Evolutionary conservation across 805 yeast species (phyloP), one percentile per base, ranked within the genome.

Genomic region (Candida quercuum): DNA sequence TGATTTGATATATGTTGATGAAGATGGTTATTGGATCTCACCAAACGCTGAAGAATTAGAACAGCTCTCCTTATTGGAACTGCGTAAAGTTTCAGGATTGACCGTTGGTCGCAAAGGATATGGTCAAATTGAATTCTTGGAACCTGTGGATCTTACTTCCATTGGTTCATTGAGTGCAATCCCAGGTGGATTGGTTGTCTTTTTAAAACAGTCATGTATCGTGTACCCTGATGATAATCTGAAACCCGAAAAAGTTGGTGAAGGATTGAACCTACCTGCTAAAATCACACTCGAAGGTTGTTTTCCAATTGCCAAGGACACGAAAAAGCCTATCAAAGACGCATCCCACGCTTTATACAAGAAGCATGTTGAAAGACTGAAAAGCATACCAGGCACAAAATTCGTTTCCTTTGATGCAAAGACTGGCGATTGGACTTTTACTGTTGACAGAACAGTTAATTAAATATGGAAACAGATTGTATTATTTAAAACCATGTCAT

Each of bases 1-100:
- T 14, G 41, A 41, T 31, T 38, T 32, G 13, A 39, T 36, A n/a
- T 28, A 36, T 21, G 41, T 46, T 21, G 54, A 81, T 36, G 79
- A 78, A 12, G 75, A 83, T 34, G 96, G 89, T 6, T 93, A 89
- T 62, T 93, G 93, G 86, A 81, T 80, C 37, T 75, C 85, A 6
- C 99, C 99, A 14, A 67, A 87, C 3, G 53, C 81, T 27, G 73
- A 78, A 5, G 78, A 78, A 34, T 64, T 93, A 36, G 70, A 73
- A 38, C 60, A 67, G 14, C 68, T 75, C 71, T 59, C 86, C 0
- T 66, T 85, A 27, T 61, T 76, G 9, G 81, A 86, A 43, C 70
- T 87, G 35, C 76, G 82, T 38, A 52, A 71, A 6, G 82, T 93
- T 18, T 50, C 68, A 14, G 68, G 78, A 37, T 78, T 89, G 56